Percentiles rank a stretch among this genome's conserved stretches.
Evolutionary conservation across 345 rosid species (phyloP).

Genomic region (Noccaea caerulescens): DNA sequence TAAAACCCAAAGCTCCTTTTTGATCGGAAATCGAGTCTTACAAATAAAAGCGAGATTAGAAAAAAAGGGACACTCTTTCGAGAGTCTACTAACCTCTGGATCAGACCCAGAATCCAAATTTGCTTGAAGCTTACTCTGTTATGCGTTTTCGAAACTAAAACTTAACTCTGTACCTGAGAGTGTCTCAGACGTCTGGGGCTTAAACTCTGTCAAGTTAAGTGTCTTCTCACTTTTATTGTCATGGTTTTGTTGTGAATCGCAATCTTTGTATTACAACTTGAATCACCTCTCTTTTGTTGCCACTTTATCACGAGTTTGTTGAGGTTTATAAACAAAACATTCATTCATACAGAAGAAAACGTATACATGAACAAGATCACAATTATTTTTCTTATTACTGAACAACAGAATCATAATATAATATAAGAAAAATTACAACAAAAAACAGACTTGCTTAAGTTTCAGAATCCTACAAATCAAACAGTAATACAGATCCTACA

Average conservation of each 20-base stretch:
- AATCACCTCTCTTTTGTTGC: background rate
- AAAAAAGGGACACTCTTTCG: conserved; percentile 7
- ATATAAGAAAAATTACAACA: conserved; percentile 12
- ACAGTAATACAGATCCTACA: background rate
- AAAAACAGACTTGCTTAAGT: background rate
- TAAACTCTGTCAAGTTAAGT: conserved; percentile 10
- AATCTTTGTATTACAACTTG: background rate
- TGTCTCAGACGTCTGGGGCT: conserved; percentile 25
- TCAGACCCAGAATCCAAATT: conserved; percentile 16
- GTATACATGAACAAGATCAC: too few relatives aligned
- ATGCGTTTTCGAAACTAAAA: background rate
- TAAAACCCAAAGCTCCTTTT: background rate
- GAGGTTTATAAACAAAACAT: background rate
- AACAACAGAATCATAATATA: background rate
- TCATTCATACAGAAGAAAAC: too few relatives aligned
- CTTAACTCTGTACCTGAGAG: conserved; percentile 4
- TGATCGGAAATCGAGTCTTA: background rate
- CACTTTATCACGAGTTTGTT: conserved; percentile 10
- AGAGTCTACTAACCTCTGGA: background rate
- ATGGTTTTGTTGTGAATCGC: conserved; percentile 35
- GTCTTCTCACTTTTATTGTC: conserved; percentile 13
- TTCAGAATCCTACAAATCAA: too few relatives aligned
- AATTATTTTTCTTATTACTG: too few relatives aligned
- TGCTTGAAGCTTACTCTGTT: background rate
- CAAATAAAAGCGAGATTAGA: background rate